Base-by-base conservation (phyloP, 2,329 filamentous ascomycete species). In the Beauveria brongniartii region DNA sequence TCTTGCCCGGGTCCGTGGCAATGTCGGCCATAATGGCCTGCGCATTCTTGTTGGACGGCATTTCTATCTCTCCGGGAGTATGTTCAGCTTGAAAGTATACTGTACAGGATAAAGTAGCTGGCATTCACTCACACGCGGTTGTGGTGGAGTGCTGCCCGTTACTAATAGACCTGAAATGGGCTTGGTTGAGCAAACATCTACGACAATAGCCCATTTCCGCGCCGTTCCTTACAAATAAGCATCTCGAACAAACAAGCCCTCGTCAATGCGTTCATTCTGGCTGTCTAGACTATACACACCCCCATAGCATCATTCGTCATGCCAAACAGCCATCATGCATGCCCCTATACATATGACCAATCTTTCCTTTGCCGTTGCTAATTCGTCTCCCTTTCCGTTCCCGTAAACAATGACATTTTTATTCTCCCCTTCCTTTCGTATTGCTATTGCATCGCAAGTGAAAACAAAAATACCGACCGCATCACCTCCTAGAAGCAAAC, bases 1-100 rank as follows among this genome's bases (percentile, higher is more conserved):
- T 53, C 55, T 64, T 66, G 54, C 64, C 46, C 26, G 59, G 44
- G 34, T 66, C 63, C 4, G 30, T 34, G 18, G 65, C 61, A 20
- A 66, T 41, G 34, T 57, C 40, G 46, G 53, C 46, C 56, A 64
- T 34, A 2, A 50, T 58, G 28, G 48, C 46, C 41, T 22, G 26
- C 34, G 40, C 37, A 24, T 30, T 47, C 20, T 59, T 22, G 40
- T 59, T 59, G 40, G 57, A 59, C 9, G 57, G 57, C 57, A 59
- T 59, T 5, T 46, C 7, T 8, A 10, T 9, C 4, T 16, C 24
- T 16, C 12, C n/a, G 3, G 3, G 16, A 26, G 14, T 12, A 18
- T 51, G 28, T 7, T 12, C 4, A n/a, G 10, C n/a, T 51, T 30
- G 26, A 24, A 3, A n/a, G 34, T 37, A 47, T 22, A 26, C 14